Base-by-base conservation (phyloP, 306 rosid genomes). In the Vigna hirtella region DNA sequence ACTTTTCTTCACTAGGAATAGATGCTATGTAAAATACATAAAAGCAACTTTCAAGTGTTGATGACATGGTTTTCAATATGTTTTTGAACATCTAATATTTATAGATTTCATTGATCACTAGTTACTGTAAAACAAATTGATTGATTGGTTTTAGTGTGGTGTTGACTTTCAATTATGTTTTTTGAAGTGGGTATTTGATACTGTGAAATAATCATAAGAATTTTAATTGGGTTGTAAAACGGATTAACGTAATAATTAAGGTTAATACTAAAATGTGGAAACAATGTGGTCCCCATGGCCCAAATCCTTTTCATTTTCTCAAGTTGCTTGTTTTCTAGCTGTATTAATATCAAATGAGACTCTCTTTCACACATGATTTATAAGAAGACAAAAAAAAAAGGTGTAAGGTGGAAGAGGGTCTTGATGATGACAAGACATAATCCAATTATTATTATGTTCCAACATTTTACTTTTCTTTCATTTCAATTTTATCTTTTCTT, bases 31-130 rank as follows among this genome's bases (percentile, higher is more conserved):
- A 22, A 64, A 52, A 38, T 55, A 38, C 56, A 10, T 67, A 42
- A 66, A 52, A 38, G 73, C 20, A 51, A 9, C 43, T 75, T 48
- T 61, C 71, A 47, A 47, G 79, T 13, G 47, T 38, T 66, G 16
- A 38, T 22, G 47, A 65, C 73, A 50, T 76, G 53, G 18, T 50
- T 76, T 47, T 63, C 58, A 76, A 63, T 40, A 40, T 7, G 2
- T 40, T 40, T 40, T 40, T 40, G 8, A 40, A 7, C 8, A 40
- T 1, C 45, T 40, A 40, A 7, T 40, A 8, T 40, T 38, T 7
- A 38, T 38, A 38, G 42, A 38, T 38, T 38, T 38, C 1, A 6
- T 38, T 20, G 8, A 6, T 38, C 9, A 34, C 38, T 34, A 1
- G 0, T 34, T 34, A 34, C 3, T 34, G 7, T 34, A 5, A 34